phyloP scores from a whole-genome alignment of 2,329 filamentous ascomycete species.

The Ceratocystis albifundus region DNA sequence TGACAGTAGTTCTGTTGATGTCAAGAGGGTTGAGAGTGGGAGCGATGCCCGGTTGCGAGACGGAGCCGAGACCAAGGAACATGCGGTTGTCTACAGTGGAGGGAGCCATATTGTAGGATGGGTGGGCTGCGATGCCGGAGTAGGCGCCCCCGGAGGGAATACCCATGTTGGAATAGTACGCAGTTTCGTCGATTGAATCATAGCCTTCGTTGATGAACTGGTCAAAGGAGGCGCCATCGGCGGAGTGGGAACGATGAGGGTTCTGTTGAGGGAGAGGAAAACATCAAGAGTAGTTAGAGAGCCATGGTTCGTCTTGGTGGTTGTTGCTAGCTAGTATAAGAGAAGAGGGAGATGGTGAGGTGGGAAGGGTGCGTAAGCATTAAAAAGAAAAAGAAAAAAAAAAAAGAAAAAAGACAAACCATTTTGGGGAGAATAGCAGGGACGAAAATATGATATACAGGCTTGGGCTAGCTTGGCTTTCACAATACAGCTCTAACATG shows the following conservation, averaged over 20 bases:
- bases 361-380: neutral
- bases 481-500: neutral
- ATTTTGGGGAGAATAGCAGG: neutral
- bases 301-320: neutral
- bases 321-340: neutral
- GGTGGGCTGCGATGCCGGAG: neutral
- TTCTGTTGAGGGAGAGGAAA: neutral
- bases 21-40: constrained; percentile 14
- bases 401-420: neutral
- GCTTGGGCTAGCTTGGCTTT: neutral
- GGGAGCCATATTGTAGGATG: constrained; percentile 9
- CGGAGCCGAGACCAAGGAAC: constrained; percentile 10
- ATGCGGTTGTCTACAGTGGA: constrained; percentile 5
- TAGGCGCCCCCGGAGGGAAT: neutral
- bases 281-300: neutral
- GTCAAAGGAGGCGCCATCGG: constrained; percentile 8
- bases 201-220: neutral
- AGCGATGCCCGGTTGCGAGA: neutral
- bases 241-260: neutral
- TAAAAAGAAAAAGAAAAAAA: neutral
- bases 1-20: constrained; percentile 10
- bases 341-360: neutral
- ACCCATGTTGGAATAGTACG: neutral
- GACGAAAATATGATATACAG: neutral
- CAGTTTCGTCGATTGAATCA: neutral